Conservation (phyloP, 768 basidiomycete species). For the Tulasnella sp. region DNA sequence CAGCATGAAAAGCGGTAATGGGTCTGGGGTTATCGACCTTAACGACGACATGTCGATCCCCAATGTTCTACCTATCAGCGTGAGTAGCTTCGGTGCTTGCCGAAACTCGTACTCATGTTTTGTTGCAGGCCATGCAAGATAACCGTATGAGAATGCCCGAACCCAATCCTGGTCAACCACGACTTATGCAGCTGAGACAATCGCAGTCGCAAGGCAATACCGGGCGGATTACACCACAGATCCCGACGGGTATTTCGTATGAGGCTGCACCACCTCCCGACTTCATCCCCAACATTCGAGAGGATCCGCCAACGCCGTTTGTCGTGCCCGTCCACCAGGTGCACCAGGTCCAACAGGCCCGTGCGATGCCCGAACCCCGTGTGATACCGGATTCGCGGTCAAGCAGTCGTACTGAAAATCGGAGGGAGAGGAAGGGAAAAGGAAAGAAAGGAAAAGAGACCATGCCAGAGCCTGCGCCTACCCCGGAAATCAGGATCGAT, state of each 20-base stretch:
- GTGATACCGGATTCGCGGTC: background rate
- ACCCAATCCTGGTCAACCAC: background rate
- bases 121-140: background rate
- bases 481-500: background rate
- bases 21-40: background rate
- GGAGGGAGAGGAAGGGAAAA: background rate
- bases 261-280: background rate
- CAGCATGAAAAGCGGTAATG: background rate
- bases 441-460: constrained; percentile 1
- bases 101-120: background rate
- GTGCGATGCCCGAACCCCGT: background rate
- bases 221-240: background rate
- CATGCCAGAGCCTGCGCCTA: background rate
- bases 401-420: background rate
- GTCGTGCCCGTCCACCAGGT: background rate
- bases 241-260: background rate
- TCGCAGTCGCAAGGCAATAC: background rate
- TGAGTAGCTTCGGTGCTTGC: no score
- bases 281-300: background rate
- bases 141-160: background rate
- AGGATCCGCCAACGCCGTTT: background rate
- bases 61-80: background rate
- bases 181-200: background rate
- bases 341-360: background rate
- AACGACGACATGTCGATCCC: background rate